phyloP scores from a whole-genome alignment of 257 asterid species.

The Solanum bulbocastanum region DNA sequence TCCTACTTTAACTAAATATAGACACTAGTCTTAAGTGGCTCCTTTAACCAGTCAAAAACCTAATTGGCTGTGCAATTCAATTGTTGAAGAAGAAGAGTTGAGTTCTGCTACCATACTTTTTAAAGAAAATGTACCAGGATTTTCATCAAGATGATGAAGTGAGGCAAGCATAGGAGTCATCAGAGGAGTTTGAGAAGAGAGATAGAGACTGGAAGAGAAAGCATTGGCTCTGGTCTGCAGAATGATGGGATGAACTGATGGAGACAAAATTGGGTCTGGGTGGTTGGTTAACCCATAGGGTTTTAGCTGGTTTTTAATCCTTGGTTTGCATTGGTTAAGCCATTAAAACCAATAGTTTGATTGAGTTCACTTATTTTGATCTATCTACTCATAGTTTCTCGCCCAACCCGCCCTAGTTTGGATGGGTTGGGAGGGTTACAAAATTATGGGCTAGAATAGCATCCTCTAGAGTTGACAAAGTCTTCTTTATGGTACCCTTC shows the following conservation, averaged over 20 bases:
- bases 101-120: not conserved
- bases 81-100: not conserved
- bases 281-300: not conserved
- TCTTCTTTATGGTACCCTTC: not conserved
- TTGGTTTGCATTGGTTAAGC: not conserved
- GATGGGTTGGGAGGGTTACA: not conserved
- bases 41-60: not conserved
- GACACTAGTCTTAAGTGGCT: not conserved
- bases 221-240: not conserved
- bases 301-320: not conserved
- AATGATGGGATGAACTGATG: not conserved
- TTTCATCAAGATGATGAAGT: not conserved
- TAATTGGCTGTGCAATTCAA: not conserved
- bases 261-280: not conserved
- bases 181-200: not conserved
- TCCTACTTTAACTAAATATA: not conserved
- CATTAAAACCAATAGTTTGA: not conserved
- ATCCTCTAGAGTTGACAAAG: not conserved
- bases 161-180: not conserved
- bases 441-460: not conserved
- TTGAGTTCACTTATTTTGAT: not conserved
- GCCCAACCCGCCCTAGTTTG: not conserved
- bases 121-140: not conserved
- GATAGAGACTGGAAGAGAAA: not conserved
- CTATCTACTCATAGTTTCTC: not conserved